Evolutionary conservation across 2,329 filamentous ascomycete genomes (phyloP), one percentile per base, ranked within the genome.

Genomic region (Pseudogymnoascus sp.): DNA sequence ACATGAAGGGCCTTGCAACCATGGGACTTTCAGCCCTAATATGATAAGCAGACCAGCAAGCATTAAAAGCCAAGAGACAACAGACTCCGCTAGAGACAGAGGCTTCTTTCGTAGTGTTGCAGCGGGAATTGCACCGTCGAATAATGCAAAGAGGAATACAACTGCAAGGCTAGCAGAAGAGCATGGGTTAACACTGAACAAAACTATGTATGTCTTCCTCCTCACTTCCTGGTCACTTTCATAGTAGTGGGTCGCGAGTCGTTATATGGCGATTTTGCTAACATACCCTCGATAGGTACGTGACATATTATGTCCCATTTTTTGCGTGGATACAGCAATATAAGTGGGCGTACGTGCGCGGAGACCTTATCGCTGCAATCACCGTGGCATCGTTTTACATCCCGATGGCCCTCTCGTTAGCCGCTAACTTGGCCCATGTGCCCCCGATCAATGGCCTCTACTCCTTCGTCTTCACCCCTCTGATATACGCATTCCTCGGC

Each of bases 341-440:
- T 76, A 86, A 84, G 69, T 87, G 86, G 82, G 84, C 85, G 3
- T 96, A 90, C 75, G 76, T 97, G 59, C 85, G 88, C 69, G 95
- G 95, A 59, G 95, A 99, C 75, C 78, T 97, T 16, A 81, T 96
- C 12, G 89, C 93, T 7, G 93, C 93, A 59, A 75, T 97, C 66
- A 97, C 95, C n/a, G 89, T 99, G 79, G 91, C 93, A n/a, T 96
- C 93, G 25, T 95, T 99, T 78, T 99, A 99, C 75, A 89, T 99
- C 38, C 95, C 95, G 61, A 97, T 99, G 93, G 89, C 92, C 0
- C 83, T 99, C 12, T 97, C 95, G 0, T 89, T 96, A 67, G 92
- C 95, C 63, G 87, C 91, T 42, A 97, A 97, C 72, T 86, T 99
- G 44, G 92, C 89, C 5, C 95, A 97, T 73, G 86, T 97, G 1